phyloP scores from a whole-genome alignment of 2,329 filamentous ascomycete species.

The Xylaria sp. region DNA sequence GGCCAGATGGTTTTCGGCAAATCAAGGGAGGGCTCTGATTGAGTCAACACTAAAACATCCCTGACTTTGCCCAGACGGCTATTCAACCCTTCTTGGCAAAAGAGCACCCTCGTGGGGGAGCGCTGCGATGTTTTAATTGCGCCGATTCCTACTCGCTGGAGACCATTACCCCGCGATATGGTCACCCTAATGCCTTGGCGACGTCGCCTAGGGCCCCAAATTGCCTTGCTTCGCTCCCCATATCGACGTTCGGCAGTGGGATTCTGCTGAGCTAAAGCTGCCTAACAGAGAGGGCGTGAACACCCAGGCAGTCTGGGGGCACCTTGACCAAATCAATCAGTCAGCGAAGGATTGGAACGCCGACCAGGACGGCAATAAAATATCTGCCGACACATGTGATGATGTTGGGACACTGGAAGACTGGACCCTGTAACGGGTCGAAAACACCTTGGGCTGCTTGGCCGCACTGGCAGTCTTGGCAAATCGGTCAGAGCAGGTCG shows the following conservation, averaged over 20 bases:
- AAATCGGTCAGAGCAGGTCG: not conserved
- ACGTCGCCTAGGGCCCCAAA: constrained; percentile 3
- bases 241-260: not conserved
- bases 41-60: constrained; percentile 23
- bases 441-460: not conserved
- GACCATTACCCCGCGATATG: constrained; percentile 25
- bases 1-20: constrained; percentile 24
- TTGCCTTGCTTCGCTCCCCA: constrained; percentile 10
- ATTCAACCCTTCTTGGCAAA: constrained; percentile 30
- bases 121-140: constrained; percentile 1
- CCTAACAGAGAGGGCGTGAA: not conserved
- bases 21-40: constrained; percentile 28
- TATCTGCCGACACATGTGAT: not conserved
- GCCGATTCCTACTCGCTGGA: constrained; percentile 12
- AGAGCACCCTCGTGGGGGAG: constrained; percentile 7
- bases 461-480: not conserved
- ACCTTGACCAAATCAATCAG: not conserved
- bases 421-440: not conserved
- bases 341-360: not conserved
- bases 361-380: not conserved
- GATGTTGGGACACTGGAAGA: not conserved
- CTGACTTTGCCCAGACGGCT: constrained; percentile 30
- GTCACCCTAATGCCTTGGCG: constrained; percentile 24
- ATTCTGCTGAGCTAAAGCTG: not conserved
- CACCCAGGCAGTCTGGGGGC: too few relatives aligned